Percentiles rank a stretch among this genome's conserved stretches.
Evolutionary conservation across 2,329 filamentous ascomycete genomes (phyloP).

Genomic region (Cadophora sp.): DNA sequence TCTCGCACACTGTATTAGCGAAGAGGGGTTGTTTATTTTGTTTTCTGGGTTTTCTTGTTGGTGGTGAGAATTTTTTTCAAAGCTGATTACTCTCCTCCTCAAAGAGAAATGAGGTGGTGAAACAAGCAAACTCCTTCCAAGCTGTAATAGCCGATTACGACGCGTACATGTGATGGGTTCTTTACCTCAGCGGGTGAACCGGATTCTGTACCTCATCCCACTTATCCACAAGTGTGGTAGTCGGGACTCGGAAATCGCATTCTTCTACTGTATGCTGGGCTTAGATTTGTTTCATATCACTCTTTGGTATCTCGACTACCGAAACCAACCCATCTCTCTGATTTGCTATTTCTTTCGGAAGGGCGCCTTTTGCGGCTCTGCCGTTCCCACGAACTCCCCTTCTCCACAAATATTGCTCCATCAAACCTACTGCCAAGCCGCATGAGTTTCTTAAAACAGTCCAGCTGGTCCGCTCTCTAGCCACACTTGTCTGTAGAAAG

Average conservation of each 20-base stretch:
- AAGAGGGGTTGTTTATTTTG: no score
- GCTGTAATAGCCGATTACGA: no score
- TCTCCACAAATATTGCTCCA: slow-evolving; percentile 7
- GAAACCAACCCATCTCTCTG: neutral
- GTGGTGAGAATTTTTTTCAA: no score
- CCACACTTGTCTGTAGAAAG: slow-evolving; percentile 3
- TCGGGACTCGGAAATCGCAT: neutral
- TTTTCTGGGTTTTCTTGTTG: no score
- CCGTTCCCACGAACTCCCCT: neutral
- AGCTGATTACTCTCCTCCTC: no score
- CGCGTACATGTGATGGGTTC: no score
- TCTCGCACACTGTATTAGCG: no score
- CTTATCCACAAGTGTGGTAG: neutral
- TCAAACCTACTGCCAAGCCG: slow-evolving; percentile 3
- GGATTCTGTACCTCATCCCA: neutral
- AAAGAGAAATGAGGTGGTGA: no score
- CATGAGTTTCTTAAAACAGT: neutral
- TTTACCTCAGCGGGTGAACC: neutral
- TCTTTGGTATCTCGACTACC: neutral
- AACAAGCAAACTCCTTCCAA: no score
- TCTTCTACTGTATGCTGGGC: neutral
- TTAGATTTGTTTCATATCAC: neutral
- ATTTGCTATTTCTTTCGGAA: neutral
- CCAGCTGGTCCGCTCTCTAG: neutral
- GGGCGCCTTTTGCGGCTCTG: neutral